phyloP scores from a whole-genome alignment of 805 yeast genomes.

The Kuraishia capsulata region DNA sequence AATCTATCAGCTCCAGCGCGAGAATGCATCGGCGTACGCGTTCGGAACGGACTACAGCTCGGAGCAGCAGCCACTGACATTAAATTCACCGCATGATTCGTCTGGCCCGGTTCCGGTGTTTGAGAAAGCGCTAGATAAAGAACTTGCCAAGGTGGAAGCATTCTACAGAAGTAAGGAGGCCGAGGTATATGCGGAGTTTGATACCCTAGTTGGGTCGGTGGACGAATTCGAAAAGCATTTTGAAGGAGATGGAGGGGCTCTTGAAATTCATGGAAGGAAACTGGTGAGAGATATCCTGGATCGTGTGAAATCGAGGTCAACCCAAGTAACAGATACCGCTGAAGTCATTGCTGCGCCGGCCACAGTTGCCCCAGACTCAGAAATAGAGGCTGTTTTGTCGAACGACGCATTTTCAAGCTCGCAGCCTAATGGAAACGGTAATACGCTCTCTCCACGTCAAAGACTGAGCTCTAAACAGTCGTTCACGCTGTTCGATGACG shows the following conservation, averaged over 20 bases:
- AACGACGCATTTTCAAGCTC: constrained; percentile 11
- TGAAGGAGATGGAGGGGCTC: constrained; percentile 8
- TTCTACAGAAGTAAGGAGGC: constrained; percentile 66
- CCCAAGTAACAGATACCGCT: not conserved
- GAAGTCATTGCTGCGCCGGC: too few relatives aligned
- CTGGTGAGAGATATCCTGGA: constrained; percentile 1
- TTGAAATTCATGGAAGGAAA: not conserved
- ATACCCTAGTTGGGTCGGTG: constrained; percentile 51
- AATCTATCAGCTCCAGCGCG: constrained; percentile 75
- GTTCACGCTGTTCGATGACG: constrained; percentile 22
- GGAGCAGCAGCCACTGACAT: constrained; percentile 17
- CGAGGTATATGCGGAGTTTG: constrained; percentile 42
- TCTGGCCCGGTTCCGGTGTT: constrained; percentile 53
- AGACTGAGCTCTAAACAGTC: not conserved
- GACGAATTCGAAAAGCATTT: constrained; percentile 45
- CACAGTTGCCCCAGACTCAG: too few relatives aligned
- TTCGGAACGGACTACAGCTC: constrained; percentile 15
- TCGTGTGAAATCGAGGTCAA: not conserved
- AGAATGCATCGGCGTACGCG: constrained; percentile 24
- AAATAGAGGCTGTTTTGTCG: constrained; percentile 8
- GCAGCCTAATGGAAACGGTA: not conserved
- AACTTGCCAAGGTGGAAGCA: constrained; percentile 63
- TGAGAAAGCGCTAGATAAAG: constrained; percentile 64
- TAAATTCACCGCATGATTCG: constrained; percentile 21
- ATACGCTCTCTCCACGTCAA: not conserved